These are phyloP conservation scores for Penicillium soppii DNA, from an alignment of 495 filamentous ascomycete genomes.

Conservation along the genomic window DNA sequence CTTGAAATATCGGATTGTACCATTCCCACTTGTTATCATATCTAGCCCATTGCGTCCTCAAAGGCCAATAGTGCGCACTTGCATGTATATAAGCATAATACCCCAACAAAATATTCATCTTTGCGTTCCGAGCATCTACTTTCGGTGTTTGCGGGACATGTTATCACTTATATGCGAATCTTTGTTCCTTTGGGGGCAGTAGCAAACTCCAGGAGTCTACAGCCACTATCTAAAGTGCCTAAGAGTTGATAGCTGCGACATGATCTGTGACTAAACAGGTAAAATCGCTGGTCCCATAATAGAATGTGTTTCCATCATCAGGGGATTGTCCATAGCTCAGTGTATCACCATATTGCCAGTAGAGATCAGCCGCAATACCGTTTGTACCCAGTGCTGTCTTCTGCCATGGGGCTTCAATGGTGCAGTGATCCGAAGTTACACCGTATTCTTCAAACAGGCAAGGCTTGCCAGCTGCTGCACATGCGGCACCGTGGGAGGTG, in stretches of 20 bases:
- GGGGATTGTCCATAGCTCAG: conserved; percentile 56
- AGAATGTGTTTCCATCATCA: conserved; percentile 63
- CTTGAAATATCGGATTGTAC: background rate
- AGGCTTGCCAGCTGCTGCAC: conserved; percentile 58
- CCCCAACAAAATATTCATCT: background rate
- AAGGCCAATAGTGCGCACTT: background rate
- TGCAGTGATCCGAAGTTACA: conserved; percentile 40
- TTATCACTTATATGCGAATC: too few species aligned
- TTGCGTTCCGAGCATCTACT: too few species aligned
- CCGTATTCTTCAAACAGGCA: conserved; percentile 72
- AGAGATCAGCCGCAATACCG: conserved; percentile 55
- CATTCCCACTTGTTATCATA: too few species aligned
- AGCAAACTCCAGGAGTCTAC: too few species aligned
- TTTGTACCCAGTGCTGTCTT: conserved; percentile 48
- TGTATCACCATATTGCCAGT: conserved; percentile 64
- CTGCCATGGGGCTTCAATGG: conserved; percentile 59
- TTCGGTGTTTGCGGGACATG: too few species aligned
- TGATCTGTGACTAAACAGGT: conserved; percentile 59
- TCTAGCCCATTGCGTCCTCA: too few species aligned
- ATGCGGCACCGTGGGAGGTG: conserved; percentile 56
- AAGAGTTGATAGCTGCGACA: conserved; percentile 43
- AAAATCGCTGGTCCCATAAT: conserved; percentile 54
- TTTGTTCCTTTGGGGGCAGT: too few species aligned
- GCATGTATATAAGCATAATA: conserved; percentile 18
- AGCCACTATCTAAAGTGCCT: background rate